These are phyloP conservation scores for Telopea speciosissima DNA, from an alignment of 177 flowering plant species.

Conservation along the genomic window DNA sequence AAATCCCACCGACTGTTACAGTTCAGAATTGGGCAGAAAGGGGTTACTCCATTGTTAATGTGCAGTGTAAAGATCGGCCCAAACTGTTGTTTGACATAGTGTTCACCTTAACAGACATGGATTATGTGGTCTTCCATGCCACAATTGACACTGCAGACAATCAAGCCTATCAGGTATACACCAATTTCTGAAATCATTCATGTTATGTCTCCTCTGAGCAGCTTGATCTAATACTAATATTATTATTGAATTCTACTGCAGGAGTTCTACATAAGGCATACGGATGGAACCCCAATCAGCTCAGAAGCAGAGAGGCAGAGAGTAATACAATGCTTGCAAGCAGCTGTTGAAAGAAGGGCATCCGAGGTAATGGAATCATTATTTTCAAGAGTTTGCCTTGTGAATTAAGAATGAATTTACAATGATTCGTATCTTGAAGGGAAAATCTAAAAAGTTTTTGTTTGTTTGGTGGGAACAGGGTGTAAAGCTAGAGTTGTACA, in stretches of 20 bases:
- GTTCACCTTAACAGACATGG: conserved; percentile 91
- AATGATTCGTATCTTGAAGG: background rate
- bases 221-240: background rate
- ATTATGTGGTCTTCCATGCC: conserved; percentile 83
- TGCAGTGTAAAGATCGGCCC: conserved; percentile 69
- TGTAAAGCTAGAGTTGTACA: conserved; percentile 68
- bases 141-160: conserved; percentile 49
- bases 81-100: conserved; percentile 87
- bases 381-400: background rate
- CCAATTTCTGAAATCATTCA: background rate
- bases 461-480: conserved; percentile 45
- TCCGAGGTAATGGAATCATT: conserved; percentile 49
- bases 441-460: background rate
- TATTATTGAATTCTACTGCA: conserved; percentile 20
- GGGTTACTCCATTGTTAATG: conserved; percentile 74
- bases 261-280: conserved; percentile 87
- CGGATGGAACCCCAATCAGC: conserved; percentile 83
- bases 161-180: conserved; percentile 55
- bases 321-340: conserved; percentile 72
- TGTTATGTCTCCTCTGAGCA: background rate
- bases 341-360: conserved; percentile 81
- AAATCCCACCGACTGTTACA: conserved; percentile 39
- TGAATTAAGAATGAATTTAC: background rate
- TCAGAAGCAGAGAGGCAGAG: conserved; percentile 86
- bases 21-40: conserved; percentile 75